phyloP scores from a whole-genome alignment of 306 rosid species.

The Macrotyloma uniflorum region DNA sequence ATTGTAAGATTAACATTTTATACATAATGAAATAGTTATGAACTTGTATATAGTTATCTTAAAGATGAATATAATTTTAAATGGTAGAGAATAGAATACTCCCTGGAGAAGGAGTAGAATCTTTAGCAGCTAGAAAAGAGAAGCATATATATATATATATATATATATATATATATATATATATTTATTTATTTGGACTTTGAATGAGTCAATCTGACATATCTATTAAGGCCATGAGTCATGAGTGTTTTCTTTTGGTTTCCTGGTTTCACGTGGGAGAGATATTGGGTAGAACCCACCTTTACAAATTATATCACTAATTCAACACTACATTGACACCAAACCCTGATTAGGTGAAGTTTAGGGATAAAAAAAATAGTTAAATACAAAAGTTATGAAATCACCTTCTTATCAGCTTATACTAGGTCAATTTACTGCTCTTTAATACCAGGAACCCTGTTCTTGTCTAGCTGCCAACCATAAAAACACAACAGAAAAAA shows the following conservation, averaged over 20 bases:
- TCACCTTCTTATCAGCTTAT: not conserved
- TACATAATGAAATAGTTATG: too few species aligned
- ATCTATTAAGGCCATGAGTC: too few species aligned
- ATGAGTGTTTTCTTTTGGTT: not conserved
- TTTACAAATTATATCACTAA: not conserved
- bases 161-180: too few species aligned
- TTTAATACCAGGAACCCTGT: not conserved
- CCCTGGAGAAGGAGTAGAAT: too few species aligned
- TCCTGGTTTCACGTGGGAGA: not conserved
- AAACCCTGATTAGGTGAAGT: not conserved
- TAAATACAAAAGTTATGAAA: not conserved
- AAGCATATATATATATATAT: too few species aligned
- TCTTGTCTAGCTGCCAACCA: not conserved
- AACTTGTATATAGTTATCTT: too few species aligned
- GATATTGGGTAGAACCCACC: not conserved
- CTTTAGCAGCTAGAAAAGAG: too few species aligned
- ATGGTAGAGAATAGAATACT: too few species aligned
- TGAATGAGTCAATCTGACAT: slow-evolving; percentile 2
- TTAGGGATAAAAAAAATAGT: not conserved
- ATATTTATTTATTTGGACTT: too few species aligned
- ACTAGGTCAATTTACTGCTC: not conserved
- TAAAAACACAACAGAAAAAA: not conserved
- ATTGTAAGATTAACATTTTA: too few species aligned
- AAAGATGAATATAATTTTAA: too few species aligned
- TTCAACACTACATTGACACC: not conserved